phyloP scores from a whole-genome alignment of 2,329 filamentous ascomycete genomes.

The Neurospora crassa region DNA sequence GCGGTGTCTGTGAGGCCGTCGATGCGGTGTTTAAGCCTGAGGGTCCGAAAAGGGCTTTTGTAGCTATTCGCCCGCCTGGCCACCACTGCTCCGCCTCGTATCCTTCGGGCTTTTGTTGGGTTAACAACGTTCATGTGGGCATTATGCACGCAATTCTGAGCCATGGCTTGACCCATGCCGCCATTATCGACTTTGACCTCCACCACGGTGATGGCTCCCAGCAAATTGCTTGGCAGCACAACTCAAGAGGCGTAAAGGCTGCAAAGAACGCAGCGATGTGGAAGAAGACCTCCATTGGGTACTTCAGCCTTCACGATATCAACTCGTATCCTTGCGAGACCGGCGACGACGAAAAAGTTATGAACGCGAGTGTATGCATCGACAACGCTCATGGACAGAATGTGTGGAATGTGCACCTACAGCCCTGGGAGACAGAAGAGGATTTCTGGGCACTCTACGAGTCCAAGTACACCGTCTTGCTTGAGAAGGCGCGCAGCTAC shows the following conservation, averaged over 20 bases:
- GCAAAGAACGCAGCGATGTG: slow-evolving; percentile 62
- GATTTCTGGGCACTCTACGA: slow-evolving; percentile 91
- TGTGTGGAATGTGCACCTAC: slow-evolving; percentile 92
- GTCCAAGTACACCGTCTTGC: slow-evolving; percentile 61
- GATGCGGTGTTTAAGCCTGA: slow-evolving; percentile 64
- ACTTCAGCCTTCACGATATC: slow-evolving; percentile 96
- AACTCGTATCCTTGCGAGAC: slow-evolving; percentile 95
- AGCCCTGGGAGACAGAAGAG: slow-evolving; percentile 70
- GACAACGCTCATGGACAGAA: slow-evolving; percentile 90
- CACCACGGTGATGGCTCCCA: slow-evolving; percentile 96
- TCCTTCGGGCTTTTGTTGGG: slow-evolving; percentile 95
- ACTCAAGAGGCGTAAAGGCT: slow-evolving; percentile 54
- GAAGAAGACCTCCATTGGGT: slow-evolving; percentile 84
- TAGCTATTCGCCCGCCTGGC: slow-evolving; percentile 84
- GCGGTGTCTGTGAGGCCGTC: slow-evolving; percentile 87
- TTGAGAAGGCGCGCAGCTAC: slow-evolving; percentile 74
- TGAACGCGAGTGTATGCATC: slow-evolving; percentile 87
- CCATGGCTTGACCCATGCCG: slow-evolving; percentile 85
- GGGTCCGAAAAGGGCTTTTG: slow-evolving; percentile 70
- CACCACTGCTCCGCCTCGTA: slow-evolving; percentile 88
- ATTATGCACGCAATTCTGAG: slow-evolving; percentile 81
- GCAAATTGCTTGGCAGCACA: slow-evolving; percentile 85
- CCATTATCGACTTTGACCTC: slow-evolving; percentile 85
- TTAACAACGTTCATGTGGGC: slow-evolving; percentile 96
- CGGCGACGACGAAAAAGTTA: slow-evolving; percentile 88